Base-by-base conservation (phyloP, 1,284 basidiomycete genomes). In the Coriolopsis trogii region DNA sequence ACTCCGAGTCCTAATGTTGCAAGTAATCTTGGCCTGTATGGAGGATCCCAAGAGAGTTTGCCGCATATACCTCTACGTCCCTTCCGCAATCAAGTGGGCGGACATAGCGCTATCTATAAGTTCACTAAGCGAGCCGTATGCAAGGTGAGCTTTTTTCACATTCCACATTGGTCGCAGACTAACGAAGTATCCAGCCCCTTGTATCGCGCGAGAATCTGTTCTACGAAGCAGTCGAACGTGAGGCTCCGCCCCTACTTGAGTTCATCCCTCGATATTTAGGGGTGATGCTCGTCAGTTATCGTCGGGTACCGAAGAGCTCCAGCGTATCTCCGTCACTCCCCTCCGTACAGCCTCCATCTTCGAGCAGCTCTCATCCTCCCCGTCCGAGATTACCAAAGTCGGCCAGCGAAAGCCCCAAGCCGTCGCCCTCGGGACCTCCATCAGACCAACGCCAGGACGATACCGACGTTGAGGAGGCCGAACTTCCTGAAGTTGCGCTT, bases 121-220 rank as follows among this genome's bases (percentile, higher is more conserved):
- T 99, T 99, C 65, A 98, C 96, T 2, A 93, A 94, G 62, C 84
- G 95, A 48, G 96, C 97, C 9, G 95, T 99, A 16, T 99, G 96
- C 80, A 99, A 99, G 84, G 94, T 95, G 61, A 64, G 84, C 70
- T 43, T 49, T 40, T 54, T 46, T 62, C 44, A 49, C 31, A 28
- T 26, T 31, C 44, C 18, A 46, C 23, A 15, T 44, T 30, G 15
- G 51, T 37, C 29, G 21, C 23, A 10, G 21, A 41, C 43, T 43
- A 38, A 45, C 51, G n/a, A 41, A 59, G 51, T 48, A 20, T 46
- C 37, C 40, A 96, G 93, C 96, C 96, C 16, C 83, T 99, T 8
- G 94, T 98, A 13, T 95, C 93, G 18, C 84, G 95, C 43, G 96
- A 99, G 73, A 99, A 99, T 68, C 78, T 98, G 43, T 98, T 99